These are phyloP conservation scores for Epichloe bromicola DNA, from an alignment of 2,329 filamentous ascomycete genomes.

Conservation along the genomic window DNA sequence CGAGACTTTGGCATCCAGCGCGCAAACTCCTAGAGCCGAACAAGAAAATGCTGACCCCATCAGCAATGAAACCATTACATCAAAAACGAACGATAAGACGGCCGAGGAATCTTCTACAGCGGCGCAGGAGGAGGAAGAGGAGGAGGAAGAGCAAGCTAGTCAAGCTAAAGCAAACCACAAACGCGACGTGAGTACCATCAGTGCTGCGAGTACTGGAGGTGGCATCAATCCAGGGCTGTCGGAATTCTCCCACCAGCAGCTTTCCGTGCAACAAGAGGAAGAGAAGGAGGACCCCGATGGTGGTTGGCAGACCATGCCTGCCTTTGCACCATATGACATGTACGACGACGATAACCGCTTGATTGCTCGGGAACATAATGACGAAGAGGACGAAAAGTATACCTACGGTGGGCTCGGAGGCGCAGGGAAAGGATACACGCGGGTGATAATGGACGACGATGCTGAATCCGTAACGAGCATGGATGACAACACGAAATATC, in stretches of 20 bases:
- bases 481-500: slow-evolving; percentile 92
- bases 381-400: slow-evolving; percentile 52
- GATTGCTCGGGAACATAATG: slow-evolving; percentile 67
- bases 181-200: slow-evolving; percentile 27
- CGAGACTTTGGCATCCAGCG: neutral
- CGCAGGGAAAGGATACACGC: slow-evolving; percentile 88
- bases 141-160: neutral
- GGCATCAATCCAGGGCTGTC: slow-evolving; percentile 32
- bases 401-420: slow-evolving; percentile 71
- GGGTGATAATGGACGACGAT: slow-evolving; percentile 91
- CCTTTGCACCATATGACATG: slow-evolving; percentile 83
- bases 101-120: neutral
- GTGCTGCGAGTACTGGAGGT: slow-evolving; percentile 15
- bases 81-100: neutral
- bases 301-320: slow-evolving; percentile 88
- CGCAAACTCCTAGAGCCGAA: neutral
- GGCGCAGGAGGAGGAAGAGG: neutral
- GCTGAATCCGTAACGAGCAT: slow-evolving; percentile 87
- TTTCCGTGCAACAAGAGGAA: slow-evolving; percentile 44
- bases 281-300: slow-evolving; percentile 46
- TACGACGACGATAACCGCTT: slow-evolving; percentile 90
- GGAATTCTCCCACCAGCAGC: slow-evolving; percentile 83
- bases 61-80: neutral
- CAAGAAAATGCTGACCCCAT: neutral
- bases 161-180: slow-evolving; percentile 14